Conservation (phyloP, 805 yeast genomes). For the Kluyveromyces nonfermentans region DNA sequence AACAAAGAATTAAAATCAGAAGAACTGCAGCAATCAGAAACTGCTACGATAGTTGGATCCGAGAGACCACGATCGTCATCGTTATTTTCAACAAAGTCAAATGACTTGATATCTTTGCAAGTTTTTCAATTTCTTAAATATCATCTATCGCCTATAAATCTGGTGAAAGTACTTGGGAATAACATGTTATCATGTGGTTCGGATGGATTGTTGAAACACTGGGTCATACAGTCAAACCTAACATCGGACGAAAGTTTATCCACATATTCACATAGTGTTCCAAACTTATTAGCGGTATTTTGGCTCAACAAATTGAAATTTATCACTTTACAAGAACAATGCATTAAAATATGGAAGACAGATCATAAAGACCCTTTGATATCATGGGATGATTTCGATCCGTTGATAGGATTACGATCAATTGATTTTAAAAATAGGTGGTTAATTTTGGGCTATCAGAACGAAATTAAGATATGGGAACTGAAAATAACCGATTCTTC, state of each 20-base stretch:
- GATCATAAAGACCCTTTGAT: constrained; percentile 8
- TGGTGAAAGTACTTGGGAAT: constrained; percentile 4
- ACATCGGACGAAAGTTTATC: constrained; percentile 9
- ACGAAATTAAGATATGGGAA: constrained; percentile 14
- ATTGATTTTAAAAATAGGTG: constrained; percentile 24
- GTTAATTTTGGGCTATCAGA: constrained; percentile 15
- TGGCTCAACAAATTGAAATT: constrained; percentile 18
- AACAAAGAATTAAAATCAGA: not conserved
- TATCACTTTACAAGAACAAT: constrained; percentile 14
- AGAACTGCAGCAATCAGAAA: not conserved
- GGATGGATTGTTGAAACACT: constrained; percentile 8
- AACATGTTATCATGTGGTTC: constrained; percentile 7
- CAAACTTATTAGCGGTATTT: constrained; percentile 13
- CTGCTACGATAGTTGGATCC: not conserved
- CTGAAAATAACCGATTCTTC: constrained; percentile 4
- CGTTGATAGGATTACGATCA: constrained; percentile 9
- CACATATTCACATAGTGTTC: constrained; percentile 12
- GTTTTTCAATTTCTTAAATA: constrained; percentile 3
- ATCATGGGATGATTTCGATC: constrained; percentile 9
- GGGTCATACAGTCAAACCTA: constrained; percentile 10
- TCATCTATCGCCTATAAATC: constrained; percentile 6
- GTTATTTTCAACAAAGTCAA: constrained; percentile 5
- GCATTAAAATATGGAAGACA: constrained; percentile 15
- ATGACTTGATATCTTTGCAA: constrained; percentile 1
- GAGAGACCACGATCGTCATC: constrained; percentile 7